Evolutionary conservation across 2,329 filamentous ascomycete genomes (phyloP).

Genomic region (Exophiala spinifera): DNA sequence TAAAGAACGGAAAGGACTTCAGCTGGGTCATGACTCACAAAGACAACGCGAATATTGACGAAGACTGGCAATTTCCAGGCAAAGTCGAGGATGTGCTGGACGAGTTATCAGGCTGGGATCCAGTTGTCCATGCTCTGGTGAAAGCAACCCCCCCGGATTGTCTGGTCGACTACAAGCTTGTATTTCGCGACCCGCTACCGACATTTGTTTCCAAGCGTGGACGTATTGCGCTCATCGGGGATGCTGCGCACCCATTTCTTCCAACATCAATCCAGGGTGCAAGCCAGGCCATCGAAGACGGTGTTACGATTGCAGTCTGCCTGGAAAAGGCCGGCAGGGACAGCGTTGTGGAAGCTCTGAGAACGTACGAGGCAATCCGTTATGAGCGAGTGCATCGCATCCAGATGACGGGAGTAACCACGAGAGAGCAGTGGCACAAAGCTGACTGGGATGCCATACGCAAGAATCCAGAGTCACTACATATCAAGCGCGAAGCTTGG

Average conservation of each 20-base stretch:
- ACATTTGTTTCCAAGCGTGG: conserved; percentile 37
- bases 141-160: conserved; percentile 14
- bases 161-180: conserved; percentile 17
- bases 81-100: conserved; percentile 48
- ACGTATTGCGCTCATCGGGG: conserved; percentile 49
- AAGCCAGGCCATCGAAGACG: conserved; percentile 51
- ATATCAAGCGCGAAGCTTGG: conserved; percentile 45
- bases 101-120: conserved; percentile 52
- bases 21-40: too few species aligned
- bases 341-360: conserved; percentile 19
- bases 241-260: conserved; percentile 50
- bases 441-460: conserved; percentile 11
- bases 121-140: conserved; percentile 31
- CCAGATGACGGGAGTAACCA: conserved; percentile 23
- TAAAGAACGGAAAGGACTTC: too few species aligned
- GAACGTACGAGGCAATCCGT: conserved; percentile 4
- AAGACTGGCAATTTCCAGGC: conserved; percentile 48
- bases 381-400: conserved; percentile 17
- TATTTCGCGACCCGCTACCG: conserved; percentile 16
- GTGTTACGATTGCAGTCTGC: conserved; percentile 45
- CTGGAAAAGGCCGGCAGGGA: conserved; percentile 31
- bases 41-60: conserved; percentile 52
- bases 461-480: background rate
- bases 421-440: conserved; percentile 15
- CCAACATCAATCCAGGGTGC: conserved; percentile 49